These are phyloP conservation scores for Madurella fahalii DNA, from an alignment of 2,329 filamentous ascomycete genomes.

Conservation along the genomic window DNA sequence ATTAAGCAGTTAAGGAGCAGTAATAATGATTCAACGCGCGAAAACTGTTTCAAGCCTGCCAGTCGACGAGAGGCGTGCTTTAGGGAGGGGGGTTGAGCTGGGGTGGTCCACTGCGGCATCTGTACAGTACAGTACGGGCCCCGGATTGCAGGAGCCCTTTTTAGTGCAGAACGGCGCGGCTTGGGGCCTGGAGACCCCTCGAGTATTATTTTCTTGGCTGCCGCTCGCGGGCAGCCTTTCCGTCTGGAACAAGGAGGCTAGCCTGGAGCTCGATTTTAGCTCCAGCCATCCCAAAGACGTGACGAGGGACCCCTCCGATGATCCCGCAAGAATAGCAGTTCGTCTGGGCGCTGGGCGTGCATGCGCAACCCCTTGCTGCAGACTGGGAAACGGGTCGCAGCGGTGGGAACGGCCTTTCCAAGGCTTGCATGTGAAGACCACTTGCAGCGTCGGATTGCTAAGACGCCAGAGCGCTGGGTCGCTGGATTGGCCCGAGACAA, in stretches of 20 bases:
- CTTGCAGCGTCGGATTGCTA: too few species aligned
- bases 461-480: too few species aligned
- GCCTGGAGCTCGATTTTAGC: too few species aligned
- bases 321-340: too few species aligned
- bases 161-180: conserved; percentile 5
- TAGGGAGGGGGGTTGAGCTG: neutral
- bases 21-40: neutral
- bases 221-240: neutral
- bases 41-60: conserved; percentile 2
- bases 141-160: conserved; percentile 17
- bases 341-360: too few species aligned
- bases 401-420: too few species aligned
- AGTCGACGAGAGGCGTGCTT: conserved; percentile 3
- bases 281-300: too few species aligned
- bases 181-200: neutral
- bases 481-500: too few species aligned
- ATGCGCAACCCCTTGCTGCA: too few species aligned
- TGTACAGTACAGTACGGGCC: conserved; percentile 4
- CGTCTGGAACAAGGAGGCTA: neutral
- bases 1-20: neutral
- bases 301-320: too few species aligned
- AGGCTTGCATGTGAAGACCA: too few species aligned
- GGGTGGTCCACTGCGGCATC: conserved; percentile 5
- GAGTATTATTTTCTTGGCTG: conserved; percentile 4
- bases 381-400: too few species aligned